Conservation (phyloP, 495 filamentous ascomycete species). For the Penicillium riverlandense region DNA sequence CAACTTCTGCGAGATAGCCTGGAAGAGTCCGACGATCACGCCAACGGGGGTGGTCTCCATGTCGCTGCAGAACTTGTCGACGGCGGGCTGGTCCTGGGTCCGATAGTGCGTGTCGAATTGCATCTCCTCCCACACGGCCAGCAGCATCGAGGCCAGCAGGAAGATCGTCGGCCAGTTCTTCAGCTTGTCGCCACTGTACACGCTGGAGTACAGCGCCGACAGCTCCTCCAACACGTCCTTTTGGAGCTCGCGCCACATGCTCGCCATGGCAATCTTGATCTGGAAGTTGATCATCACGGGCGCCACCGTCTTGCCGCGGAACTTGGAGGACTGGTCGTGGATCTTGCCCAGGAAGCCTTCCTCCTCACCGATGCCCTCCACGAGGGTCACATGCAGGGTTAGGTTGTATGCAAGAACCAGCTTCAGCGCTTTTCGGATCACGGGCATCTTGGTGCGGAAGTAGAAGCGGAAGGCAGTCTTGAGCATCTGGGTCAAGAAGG, state of each 20-base stretch:
- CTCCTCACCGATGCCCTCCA: conserved; percentile 79
- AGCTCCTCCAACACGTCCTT: conserved; percentile 92
- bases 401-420: conserved; percentile 89
- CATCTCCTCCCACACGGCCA: conserved; percentile 95
- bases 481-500: conserved; percentile 85
- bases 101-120: conserved; percentile 95
- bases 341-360: conserved; percentile 72
- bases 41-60: conserved; percentile 93
- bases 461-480: conserved; percentile 92
- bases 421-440: conserved; percentile 87
- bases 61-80: conserved; percentile 86
- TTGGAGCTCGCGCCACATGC: conserved; percentile 93
- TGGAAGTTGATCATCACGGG: conserved; percentile 99
- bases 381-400: conserved; percentile 84
- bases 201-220: conserved; percentile 79
- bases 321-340: conserved; percentile 67
- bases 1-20: conserved; percentile 90
- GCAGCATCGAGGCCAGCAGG: conserved; percentile 81
- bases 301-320: conserved; percentile 77
- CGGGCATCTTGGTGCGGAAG: conserved; percentile 68
- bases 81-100: conserved; percentile 69
- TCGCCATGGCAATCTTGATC: conserved; percentile 88
- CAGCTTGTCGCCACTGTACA: conserved; percentile 86
- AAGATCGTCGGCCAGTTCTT: conserved; percentile 99
- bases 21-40: conserved; percentile 90